Conservation (phyloP, 352 stramenopile species). For the Elongisporangium prolatum region DNA sequence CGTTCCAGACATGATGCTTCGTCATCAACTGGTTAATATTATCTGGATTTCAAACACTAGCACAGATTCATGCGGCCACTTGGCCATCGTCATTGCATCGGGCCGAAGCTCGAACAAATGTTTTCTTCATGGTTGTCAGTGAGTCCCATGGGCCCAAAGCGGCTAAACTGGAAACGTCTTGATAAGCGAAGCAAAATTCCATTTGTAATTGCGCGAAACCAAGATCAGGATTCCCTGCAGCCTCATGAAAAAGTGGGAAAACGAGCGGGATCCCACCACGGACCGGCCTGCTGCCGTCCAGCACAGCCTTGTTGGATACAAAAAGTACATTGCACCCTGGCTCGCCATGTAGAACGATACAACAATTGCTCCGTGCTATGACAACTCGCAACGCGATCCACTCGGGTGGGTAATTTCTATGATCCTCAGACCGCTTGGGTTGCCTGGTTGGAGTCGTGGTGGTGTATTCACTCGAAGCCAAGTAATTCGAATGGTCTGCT, state of each 20-base stretch:
- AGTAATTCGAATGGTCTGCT: constrained; percentile 60
- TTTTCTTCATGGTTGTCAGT: too few species aligned
- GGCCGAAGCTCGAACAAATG: too few species aligned
- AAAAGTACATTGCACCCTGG: constrained; percentile 74
- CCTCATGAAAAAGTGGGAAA: constrained; percentile 88
- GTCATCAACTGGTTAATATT: constrained; percentile 73
- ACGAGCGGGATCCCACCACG: constrained; percentile 89
- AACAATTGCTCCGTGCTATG: constrained; percentile 85
- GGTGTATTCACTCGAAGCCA: constrained; percentile 23
- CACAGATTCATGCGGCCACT: constrained; percentile 75
- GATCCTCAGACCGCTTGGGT: neutral
- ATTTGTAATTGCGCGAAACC: constrained; percentile 79
- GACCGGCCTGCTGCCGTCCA: constrained; percentile 86
- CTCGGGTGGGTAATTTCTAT: constrained; percentile 61
- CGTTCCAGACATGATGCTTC: constrained; percentile 90
- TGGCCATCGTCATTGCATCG: constrained; percentile 25
- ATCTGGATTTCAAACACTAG: constrained; percentile 89
- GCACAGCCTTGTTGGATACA: constrained; percentile 66
- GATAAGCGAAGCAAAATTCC: constrained; percentile 19
- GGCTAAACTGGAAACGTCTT: neutral
- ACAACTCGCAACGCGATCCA: constrained; percentile 68
- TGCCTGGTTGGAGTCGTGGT: too few species aligned
- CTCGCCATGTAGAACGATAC: constrained; percentile 45
- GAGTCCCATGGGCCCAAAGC: too few species aligned
- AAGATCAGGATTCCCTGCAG: constrained; percentile 60